Percentiles rank a stretch among this genome's conserved stretches.
Conservation (phyloP, 2,329 filamentous ascomycete species). For the Apiospora rasikravindrae region DNA sequence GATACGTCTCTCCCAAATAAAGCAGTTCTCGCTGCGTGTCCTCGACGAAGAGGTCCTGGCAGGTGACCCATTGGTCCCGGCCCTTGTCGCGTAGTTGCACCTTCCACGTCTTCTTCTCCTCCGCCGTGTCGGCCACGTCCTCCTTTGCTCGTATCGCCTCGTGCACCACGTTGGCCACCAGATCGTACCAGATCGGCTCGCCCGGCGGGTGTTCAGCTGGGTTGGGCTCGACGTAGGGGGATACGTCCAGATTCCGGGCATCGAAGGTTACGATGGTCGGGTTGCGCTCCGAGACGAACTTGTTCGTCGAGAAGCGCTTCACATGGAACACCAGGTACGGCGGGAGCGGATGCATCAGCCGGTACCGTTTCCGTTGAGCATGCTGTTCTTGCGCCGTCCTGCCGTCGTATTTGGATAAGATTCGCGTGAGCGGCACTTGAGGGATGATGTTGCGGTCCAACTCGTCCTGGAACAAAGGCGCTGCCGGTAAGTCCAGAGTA, state of each 20-base stretch:
- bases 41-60: conserved; percentile 93
- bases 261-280: conserved; percentile 98
- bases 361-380: conserved; percentile 86
- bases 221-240: conserved; percentile 89
- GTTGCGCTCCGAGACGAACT: conserved; percentile 94
- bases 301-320: conserved; percentile 96
- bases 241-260: conserved; percentile 81
- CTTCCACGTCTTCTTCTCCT: conserved; percentile 90
- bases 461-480: conserved; percentile 95
- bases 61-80: conserved; percentile 86
- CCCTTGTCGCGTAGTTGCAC: conserved; percentile 85
- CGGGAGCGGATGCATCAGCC: conserved; percentile 86
- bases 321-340: conserved; percentile 93
- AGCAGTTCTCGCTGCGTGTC: conserved; percentile 86
- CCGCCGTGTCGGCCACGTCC: conserved; percentile 87
- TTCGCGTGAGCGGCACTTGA: conserved; percentile 76
- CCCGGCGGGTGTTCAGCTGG: conserved; percentile 70
- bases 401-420: conserved; percentile 94
- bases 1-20: conserved; percentile 91
- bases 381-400: conserved; percentile 85
- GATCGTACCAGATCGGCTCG: conserved; percentile 91
- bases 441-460: conserved; percentile 96
- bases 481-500: conserved; percentile 88
- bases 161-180: conserved; percentile 93
- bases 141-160: conserved; percentile 79